Evolutionary conservation across 305 asterid genomes (phyloP).

Genomic region (Ajuga reptans): DNA sequence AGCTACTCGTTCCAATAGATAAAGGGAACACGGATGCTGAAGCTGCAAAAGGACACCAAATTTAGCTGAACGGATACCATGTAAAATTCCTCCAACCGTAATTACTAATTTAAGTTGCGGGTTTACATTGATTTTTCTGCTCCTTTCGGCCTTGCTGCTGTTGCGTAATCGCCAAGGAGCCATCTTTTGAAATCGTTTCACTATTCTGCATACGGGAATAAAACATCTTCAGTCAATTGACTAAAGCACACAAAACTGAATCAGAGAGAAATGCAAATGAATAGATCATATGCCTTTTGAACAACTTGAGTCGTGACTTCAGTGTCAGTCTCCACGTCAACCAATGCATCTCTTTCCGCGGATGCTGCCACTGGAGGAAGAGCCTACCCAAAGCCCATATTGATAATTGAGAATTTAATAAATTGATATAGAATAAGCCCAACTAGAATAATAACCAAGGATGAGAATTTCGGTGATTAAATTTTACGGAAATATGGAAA

Average conservation of each 20-base stretch:
- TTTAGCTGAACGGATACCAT: neutral
- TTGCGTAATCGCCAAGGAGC: slow-evolving; percentile 11
- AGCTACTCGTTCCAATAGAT: slow-evolving; percentile 30
- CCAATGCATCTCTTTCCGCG: slow-evolving; percentile 28
- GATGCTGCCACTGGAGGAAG: slow-evolving; percentile 30
- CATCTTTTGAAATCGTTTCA: slow-evolving; percentile 20
- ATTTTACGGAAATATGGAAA: too few relatives aligned
- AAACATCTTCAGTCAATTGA: slow-evolving; percentile 6
- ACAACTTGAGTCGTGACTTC: slow-evolving; percentile 18
- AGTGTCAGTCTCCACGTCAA: slow-evolving; percentile 9
- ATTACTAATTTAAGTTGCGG: neutral
- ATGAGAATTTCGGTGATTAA: too few relatives aligned
- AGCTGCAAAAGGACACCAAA: slow-evolving; percentile 27
- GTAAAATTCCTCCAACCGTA: neutral
- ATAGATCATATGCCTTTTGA: slow-evolving; percentile 25
- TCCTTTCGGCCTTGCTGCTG: slow-evolving; percentile 26
- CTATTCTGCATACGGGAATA: slow-evolving; percentile 26
- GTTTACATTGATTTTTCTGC: slow-evolving; percentile 35
- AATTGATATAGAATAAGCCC: too few relatives aligned
- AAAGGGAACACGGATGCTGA: slow-evolving; percentile 31
- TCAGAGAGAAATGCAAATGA: neutral
- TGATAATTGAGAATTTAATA: slow-evolving; percentile 22
- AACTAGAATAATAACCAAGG: too few relatives aligned
- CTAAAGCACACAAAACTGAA: neutral
- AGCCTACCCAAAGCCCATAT: slow-evolving; percentile 26